phyloP scores from a whole-genome alignment of 1,284 basidiomycete genomes.

The Prillingera fragicola region DNA sequence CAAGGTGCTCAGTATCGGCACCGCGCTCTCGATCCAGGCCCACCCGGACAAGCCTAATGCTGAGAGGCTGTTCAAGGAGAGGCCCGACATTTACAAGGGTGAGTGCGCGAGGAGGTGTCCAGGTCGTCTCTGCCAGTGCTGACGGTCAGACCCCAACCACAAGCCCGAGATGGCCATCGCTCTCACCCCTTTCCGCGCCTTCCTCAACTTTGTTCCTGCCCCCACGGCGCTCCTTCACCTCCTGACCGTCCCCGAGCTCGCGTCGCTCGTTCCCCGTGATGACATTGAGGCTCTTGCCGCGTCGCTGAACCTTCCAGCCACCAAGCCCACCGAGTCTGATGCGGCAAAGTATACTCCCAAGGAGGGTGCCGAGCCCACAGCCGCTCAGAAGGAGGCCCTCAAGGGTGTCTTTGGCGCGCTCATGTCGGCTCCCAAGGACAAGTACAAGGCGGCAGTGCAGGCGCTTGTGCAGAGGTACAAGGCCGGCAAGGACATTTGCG shows the following conservation, averaged over 20 bases:
- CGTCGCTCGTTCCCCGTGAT: constrained; percentile 58
- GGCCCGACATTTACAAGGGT: constrained; percentile 88
- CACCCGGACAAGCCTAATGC: constrained; percentile 93
- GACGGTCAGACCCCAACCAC: constrained; percentile 33
- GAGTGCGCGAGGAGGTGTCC: constrained; percentile 16
- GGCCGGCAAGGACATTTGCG: constrained; percentile 38
- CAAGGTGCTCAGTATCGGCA: constrained; percentile 88
- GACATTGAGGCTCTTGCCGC: constrained; percentile 51
- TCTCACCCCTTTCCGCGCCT: constrained; percentile 79
- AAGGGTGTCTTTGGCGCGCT: constrained; percentile 71
- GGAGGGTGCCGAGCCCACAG: constrained; percentile 40
- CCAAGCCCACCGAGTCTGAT: constrained; percentile 22
- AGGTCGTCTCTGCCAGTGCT: background rate
- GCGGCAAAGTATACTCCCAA: constrained; percentile 9
- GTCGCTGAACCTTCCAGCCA: constrained; percentile 53
- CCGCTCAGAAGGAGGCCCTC: constrained; percentile 59
- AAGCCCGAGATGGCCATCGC: constrained; percentile 96
- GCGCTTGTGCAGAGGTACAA: constrained; percentile 63
- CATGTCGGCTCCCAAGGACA: constrained; percentile 64
- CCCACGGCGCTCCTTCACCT: constrained; percentile 65
- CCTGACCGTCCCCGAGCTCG: constrained; percentile 68
- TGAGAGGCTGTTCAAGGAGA: constrained; percentile 63
- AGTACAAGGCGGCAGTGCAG: constrained; percentile 57
- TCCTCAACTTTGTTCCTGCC: constrained; percentile 54
- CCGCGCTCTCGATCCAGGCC: constrained; percentile 93